phyloP scores from a whole-genome alignment of 2,329 filamentous ascomycete genomes.

The Dryadomyces quercus-mongolicae region DNA sequence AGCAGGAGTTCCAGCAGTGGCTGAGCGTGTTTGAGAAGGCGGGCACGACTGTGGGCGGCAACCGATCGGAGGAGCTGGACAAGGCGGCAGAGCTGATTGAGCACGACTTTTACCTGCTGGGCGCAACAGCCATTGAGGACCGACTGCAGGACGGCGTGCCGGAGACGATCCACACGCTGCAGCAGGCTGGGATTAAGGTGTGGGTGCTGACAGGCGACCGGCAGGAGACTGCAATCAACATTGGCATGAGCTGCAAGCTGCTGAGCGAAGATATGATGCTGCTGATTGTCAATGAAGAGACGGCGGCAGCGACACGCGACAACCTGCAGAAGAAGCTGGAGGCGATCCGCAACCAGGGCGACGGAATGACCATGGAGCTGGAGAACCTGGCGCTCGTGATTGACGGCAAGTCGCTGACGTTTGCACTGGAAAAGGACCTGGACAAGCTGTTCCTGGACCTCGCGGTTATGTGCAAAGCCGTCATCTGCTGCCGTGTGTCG shows the following conservation, averaged over 20 bases:
- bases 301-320: slow-evolving; percentile 63
- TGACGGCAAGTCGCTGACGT: slow-evolving; percentile 91
- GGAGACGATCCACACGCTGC: slow-evolving; percentile 93
- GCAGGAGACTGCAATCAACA: slow-evolving; percentile 98
- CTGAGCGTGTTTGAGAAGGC: slow-evolving; percentile 75
- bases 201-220: slow-evolving; percentile 97
- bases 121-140: slow-evolving; percentile 95
- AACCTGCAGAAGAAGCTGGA: slow-evolving; percentile 91
- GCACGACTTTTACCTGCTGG: slow-evolving; percentile 78
- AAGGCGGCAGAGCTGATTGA: slow-evolving; percentile 96
- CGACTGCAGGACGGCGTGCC: slow-evolving; percentile 93
- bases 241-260: slow-evolving; percentile 98
- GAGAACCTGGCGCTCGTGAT: slow-evolving; percentile 88
- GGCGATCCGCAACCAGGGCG: slow-evolving; percentile 73
- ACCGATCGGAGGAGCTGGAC: slow-evolving; percentile 86
- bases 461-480: slow-evolving; percentile 94
- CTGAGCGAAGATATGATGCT: slow-evolving; percentile 98
- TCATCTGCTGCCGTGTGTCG: slow-evolving; percentile 95
- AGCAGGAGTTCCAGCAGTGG: slow-evolving; percentile 85
- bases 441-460: slow-evolving; percentile 90
- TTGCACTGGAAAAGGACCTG: slow-evolving; percentile 81
- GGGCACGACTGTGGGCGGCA: slow-evolving; percentile 80
- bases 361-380: slow-evolving; percentile 56
- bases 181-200: slow-evolving; percentile 94
- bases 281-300: slow-evolving; percentile 89